These are phyloP conservation scores for Hypoxylon intermedium DNA, from an alignment of 495 filamentous ascomycete genomes.

Conservation along the genomic window DNA sequence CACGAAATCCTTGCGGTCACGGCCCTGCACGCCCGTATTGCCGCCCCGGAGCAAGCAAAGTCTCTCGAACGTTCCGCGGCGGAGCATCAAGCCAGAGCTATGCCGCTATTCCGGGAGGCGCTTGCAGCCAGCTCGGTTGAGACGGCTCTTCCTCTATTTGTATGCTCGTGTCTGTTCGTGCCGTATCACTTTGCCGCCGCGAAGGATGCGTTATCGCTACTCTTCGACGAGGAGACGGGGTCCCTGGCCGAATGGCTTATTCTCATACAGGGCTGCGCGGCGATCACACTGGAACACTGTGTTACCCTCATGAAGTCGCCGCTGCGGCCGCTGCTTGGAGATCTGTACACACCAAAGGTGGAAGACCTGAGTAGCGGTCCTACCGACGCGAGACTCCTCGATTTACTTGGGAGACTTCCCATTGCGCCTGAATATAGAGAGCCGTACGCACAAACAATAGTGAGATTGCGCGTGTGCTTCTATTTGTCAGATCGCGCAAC, in stretches of 20 bases:
- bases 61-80: constrained; percentile 16
- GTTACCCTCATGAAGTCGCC: constrained; percentile 18
- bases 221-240: constrained; percentile 33
- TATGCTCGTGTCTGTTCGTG: constrained; percentile 36
- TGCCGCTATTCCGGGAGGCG: constrained; percentile 35
- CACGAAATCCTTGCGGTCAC: constrained; percentile 35
- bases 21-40: constrained; percentile 22
- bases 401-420: not conserved
- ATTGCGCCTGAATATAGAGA: constrained; percentile 3
- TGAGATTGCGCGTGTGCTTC: constrained; percentile 25
- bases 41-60: constrained; percentile 2
- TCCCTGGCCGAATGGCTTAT: constrained; percentile 35
- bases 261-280: constrained; percentile 31
- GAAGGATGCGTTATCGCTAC: constrained; percentile 27
- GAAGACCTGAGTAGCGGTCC: constrained; percentile 9
- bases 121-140: constrained; percentile 12
- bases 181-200: constrained; percentile 36
- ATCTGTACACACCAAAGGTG: constrained; percentile 14
- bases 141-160: constrained; percentile 32
- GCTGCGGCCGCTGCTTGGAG: constrained; percentile 15
- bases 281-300: constrained; percentile 19
- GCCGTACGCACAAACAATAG: constrained; percentile 9
- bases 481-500: constrained; percentile 24
- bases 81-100: constrained; percentile 33
- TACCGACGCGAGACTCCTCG: constrained; percentile 20